Percentiles rank a stretch among this genome's conserved stretches.
Conservation (phyloP, 2,329 filamentous ascomycete species). For the Arthrobotrys musiformis region DNA sequence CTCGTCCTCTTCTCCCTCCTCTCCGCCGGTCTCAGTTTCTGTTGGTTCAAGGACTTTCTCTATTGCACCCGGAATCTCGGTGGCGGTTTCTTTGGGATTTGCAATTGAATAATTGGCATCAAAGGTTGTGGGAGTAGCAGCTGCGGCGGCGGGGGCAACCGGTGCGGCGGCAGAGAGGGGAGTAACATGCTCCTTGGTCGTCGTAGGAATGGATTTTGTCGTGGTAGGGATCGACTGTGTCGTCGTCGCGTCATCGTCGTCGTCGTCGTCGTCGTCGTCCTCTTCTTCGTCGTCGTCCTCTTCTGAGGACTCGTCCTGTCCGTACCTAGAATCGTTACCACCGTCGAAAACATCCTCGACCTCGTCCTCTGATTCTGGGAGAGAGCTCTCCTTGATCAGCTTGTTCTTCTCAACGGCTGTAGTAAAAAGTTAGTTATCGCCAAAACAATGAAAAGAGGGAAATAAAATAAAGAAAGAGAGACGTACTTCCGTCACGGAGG, state of each 20-base stretch:
- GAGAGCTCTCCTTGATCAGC: conserved; percentile 61
- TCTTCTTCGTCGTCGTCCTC: neutral
- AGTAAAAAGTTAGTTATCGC: conserved; percentile 66
- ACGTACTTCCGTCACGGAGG: conserved; percentile 56
- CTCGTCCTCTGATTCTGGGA: conserved; percentile 67
- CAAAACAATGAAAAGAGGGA: conserved; percentile 60
- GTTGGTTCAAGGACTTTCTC: neutral
- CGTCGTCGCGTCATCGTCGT: conserved; percentile 38
- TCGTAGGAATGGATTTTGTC: conserved; percentile 39
- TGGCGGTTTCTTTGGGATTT: neutral
- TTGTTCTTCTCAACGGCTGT: conserved; percentile 45
- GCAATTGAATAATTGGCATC: neutral
- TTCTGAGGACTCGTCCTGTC: conserved; percentile 26
- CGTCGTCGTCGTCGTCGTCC: conserved; percentile 19
- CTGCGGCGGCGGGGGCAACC: neutral
- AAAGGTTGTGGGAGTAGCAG: neutral
- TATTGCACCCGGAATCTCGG: neutral
- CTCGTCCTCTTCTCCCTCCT: neutral
- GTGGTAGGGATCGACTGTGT: conserved; percentile 22
- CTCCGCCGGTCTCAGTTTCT: neutral
- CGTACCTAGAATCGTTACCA: conserved; percentile 58
- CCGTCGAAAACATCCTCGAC: conserved; percentile 67
- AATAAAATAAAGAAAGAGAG: neutral
- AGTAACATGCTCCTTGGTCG: conserved; percentile 32
- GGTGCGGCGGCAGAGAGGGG: neutral